Evolutionary conservation across 495 filamentous ascomycete species (phyloP), one percentile per base, ranked within the genome.

Genomic region (Darksidea phi): DNA sequence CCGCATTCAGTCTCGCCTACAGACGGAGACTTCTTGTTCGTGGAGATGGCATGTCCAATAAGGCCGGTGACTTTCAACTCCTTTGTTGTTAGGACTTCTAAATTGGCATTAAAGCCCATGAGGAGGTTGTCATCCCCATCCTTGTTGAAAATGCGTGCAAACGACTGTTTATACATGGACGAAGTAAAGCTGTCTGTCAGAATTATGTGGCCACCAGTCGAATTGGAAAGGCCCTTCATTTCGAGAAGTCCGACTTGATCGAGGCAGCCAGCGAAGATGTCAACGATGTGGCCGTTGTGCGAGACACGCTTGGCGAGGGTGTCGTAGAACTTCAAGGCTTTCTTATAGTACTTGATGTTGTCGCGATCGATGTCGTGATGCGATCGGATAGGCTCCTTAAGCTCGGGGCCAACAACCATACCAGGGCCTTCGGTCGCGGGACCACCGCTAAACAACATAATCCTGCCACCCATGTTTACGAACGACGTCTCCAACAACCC

Each of bases 291-390:
- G 25, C 95, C 93, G 70, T 97, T 99, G 74, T 97, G 91, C 1
- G 95, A 90, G 21, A 90, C 89, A 52, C 95, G 84, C 77, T 97
- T 97, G n/a, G 95, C 91, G 34, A 99, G 85, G 62, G 83, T 89
- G 66, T 99, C 93, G 71, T 97, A 99, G 77, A 97, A 99, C 91
- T 97, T 99, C 13, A 96, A 75, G 45, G 95, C 94, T 76, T 97
- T 97, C 82, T 99, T 99, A 78, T 95, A 97, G 73, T 97, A 97
- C 74, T 97, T 99, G 78, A 96, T 96, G 69, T 97, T 96, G 71
- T 99, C 95, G 38, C 90, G 84, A 69, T 99, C 95, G 72, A 99
- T 99, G 67, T 99, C 95, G 71, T 99, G 95, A 77, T 99, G 95
- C 34, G 95, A 97, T 69, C 95, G 87, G 58, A 99, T 97, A 15